These are phyloP conservation scores for Pisolithus tinctorius DNA, from an alignment of 768 basidiomycete species.

Conservation along the genomic window DNA sequence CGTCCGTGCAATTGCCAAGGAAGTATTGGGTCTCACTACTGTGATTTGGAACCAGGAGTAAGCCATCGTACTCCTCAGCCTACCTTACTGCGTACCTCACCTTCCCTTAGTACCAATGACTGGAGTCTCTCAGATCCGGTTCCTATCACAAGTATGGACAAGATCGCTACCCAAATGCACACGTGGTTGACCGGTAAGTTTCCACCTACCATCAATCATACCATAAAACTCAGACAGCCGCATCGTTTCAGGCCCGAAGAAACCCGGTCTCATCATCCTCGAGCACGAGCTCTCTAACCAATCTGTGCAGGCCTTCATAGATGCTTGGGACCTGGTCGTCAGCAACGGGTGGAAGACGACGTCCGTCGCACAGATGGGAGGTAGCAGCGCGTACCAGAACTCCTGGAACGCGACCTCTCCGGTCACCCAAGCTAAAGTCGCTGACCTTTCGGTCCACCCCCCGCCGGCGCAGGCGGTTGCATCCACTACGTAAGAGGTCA, in stretches of 20 bases:
- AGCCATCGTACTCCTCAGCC: conserved; percentile 11
- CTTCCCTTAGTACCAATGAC: conserved; percentile 54
- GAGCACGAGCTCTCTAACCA: conserved; percentile 72
- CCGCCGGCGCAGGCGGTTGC: conserved; percentile 5
- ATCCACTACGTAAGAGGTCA: background rate
- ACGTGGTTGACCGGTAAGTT: conserved; percentile 49
- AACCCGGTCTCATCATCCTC: conserved; percentile 72
- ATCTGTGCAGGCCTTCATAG: conserved; percentile 61
- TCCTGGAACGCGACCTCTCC: conserved; percentile 26
- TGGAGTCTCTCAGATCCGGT: conserved; percentile 51
- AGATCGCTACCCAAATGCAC: conserved; percentile 44
- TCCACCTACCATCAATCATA: background rate
- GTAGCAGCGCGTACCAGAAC: conserved; percentile 42
- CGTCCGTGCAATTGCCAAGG: conserved; percentile 76
- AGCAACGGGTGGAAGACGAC: conserved; percentile 65
- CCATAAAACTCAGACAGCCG: background rate
- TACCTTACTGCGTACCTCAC: background rate
- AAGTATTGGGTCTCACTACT: conserved; percentile 81
- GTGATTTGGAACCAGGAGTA: conserved; percentile 91
- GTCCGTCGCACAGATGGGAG: conserved; percentile 44
- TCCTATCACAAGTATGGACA: conserved; percentile 37
- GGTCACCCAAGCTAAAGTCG: conserved; percentile 19
- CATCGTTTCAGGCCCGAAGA: conserved; percentile 47
- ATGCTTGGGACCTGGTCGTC: conserved; percentile 55
- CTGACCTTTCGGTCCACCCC: conserved; percentile 10